Base-by-base conservation (phyloP, 2,329 filamentous ascomycete species). In the Chrysoporthe cubensis region DNA sequence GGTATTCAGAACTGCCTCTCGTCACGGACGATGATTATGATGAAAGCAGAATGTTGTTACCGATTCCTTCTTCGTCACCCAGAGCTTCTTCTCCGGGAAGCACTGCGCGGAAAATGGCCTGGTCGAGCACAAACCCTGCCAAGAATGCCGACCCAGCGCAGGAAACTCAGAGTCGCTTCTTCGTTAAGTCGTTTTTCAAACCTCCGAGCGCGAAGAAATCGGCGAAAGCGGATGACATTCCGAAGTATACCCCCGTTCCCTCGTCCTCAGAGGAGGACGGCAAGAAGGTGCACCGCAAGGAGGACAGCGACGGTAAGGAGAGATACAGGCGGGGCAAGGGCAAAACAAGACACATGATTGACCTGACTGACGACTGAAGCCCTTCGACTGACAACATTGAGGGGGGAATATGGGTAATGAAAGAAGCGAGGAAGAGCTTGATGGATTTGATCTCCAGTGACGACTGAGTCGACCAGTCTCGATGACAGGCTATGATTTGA, bases 341-440 rank as follows among this genome's bases (percentile, higher is more conserved):
- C 40, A 62, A 43, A 8, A 2, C 54, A 13, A 48, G 52, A 34
- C 62, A 44, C 16, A 59, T 58, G n/a, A 69, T 67, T n/a, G 62
- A 65, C 26, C 65, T 67, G 62, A 69, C 65, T 32, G 21, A 32
- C n/a, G 66, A 69, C 26, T 60, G 62, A 26, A 37, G 40, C 14
- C 43, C 21, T 64, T 32, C 32, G 21, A 13, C 21, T 32, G 21
- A 34, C 26, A 14, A 54, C 8, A 21, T 26, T 54, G 50, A 54
- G 26, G 13, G 9, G 48, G 18, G 14, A 52, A 32, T 26, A 64
- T 14, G 37, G 26, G n/a, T 8, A 8, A 46, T 21, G 14, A 37
- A 42, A 18, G 40, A 54, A 32, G 40, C 16, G 32, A 57, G 16
- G 40, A 40, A 18, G 54, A 40, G 14, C 54, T 37, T 44, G 57